Evolutionary conservation across 208 protist species (phyloP).

Genomic region (Phytomonas sp.): DNA sequence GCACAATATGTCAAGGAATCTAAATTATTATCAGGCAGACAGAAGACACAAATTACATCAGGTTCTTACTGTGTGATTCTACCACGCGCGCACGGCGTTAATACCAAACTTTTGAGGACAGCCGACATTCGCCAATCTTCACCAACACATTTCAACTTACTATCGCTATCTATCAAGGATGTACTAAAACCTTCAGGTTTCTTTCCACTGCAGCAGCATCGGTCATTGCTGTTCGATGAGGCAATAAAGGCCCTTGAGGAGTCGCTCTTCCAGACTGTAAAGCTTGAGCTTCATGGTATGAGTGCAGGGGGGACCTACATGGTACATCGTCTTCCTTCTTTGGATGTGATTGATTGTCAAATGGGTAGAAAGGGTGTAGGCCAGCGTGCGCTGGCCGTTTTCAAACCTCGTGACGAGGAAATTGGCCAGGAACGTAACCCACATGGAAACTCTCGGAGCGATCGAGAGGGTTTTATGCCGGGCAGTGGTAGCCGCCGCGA

Average conservation of each 20-base stretch:
- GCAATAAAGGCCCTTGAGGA: conserved; percentile 1
- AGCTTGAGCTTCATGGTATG: conserved; percentile 30
- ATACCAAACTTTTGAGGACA: background rate
- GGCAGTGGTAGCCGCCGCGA: conserved; percentile 58
- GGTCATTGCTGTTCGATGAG: background rate
- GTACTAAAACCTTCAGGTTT: background rate
- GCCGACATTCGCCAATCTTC: background rate
- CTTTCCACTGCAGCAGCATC: background rate
- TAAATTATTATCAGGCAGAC: background rate
- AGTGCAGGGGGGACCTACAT: conserved; percentile 72
- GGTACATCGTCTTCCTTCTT: conserved; percentile 17
- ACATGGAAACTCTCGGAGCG: conserved; percentile 38
- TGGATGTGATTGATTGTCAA: background rate
- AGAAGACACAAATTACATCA: background rate
- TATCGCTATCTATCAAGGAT: background rate
- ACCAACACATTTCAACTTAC: background rate
- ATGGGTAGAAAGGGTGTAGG: background rate
- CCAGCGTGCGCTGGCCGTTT: conserved; percentile 25
- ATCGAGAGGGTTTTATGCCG: conserved; percentile 37
- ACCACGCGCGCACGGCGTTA: background rate
- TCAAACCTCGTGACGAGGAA: conserved; percentile 65
- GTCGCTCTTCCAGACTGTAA: conserved; percentile 5
- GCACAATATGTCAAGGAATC: background rate
- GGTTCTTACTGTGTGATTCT: background rate
- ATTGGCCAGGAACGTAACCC: conserved; percentile 46